These are phyloP conservation scores for Plasmodium chabaudi DNA, from an alignment of 169 alveolate genomes.

Conservation along the genomic window DNA sequence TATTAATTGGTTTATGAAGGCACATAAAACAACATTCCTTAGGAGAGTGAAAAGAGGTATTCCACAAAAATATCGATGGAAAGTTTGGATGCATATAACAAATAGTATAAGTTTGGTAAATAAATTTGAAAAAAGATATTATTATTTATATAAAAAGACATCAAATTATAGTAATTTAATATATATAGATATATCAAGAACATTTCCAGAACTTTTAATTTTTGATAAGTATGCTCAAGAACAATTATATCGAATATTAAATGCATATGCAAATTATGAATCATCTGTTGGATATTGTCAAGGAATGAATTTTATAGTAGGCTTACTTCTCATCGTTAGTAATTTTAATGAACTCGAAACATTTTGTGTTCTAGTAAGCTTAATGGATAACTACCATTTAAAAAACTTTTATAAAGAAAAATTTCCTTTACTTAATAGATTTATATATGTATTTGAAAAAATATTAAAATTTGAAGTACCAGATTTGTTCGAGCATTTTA, in stretches of 20 bases:
- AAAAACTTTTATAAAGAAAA: constrained; percentile 80
- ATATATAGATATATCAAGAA: constrained; percentile 80
- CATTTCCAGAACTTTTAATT: constrained; percentile 80
- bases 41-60: constrained; percentile 83
- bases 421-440: constrained; percentile 79
- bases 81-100: constrained; percentile 77
- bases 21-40: constrained; percentile 77
- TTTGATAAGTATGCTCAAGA: constrained; percentile 83
- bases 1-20: constrained; percentile 76
- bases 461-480: constrained; percentile 77
- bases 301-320: constrained; percentile 92
- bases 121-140: constrained; percentile 70
- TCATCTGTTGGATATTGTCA: constrained; percentile 89
- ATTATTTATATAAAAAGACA: constrained; percentile 49
- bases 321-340: constrained; percentile 82
- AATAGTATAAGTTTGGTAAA: constrained; percentile 24
- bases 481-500: constrained; percentile 78
- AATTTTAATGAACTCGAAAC: constrained; percentile 81
- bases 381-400: constrained; percentile 78
- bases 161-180: constrained; percentile 76
- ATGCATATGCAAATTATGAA: constrained; percentile 85
- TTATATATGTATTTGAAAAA: constrained; percentile 77
- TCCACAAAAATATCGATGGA: constrained; percentile 83
- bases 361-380: constrained; percentile 80
- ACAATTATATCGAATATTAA: constrained; percentile 85